These are phyloP conservation scores for Tetracladium marchalianum DNA, from an alignment of 495 filamentous ascomycete species.

Conservation along the genomic window DNA sequence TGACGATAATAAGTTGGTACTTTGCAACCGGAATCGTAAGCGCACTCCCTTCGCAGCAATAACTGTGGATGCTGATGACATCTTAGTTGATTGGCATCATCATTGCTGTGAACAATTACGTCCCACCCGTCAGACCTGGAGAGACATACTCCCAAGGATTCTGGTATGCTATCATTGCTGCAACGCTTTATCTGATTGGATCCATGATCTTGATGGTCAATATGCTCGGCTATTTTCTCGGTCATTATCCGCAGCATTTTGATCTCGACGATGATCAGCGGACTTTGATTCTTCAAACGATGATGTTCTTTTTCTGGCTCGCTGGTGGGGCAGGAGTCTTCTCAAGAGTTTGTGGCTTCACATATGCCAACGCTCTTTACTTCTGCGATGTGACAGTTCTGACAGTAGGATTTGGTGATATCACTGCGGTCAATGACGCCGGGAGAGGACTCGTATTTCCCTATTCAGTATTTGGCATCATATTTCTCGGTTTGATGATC, in stretches of 20 bases:
- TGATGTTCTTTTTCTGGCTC: constrained; percentile 61
- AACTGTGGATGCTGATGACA: neutral
- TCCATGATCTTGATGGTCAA: constrained; percentile 60
- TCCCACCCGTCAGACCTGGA: constrained; percentile 43
- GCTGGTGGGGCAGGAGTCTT: constrained; percentile 58
- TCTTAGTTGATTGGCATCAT: constrained; percentile 50
- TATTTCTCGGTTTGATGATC: constrained; percentile 66
- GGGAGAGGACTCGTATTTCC: constrained; percentile 54
- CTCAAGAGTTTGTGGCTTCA: constrained; percentile 52
- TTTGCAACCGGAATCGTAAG: constrained; percentile 55
- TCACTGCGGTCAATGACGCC: constrained; percentile 35
- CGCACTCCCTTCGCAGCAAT: constrained; percentile 6
- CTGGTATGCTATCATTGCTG: constrained; percentile 67
- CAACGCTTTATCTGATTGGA: constrained; percentile 53
- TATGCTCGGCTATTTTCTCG: constrained; percentile 68
- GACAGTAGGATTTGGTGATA: constrained; percentile 63
- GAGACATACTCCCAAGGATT: constrained; percentile 65
- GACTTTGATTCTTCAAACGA: constrained; percentile 71
- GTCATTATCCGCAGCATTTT: constrained; percentile 70
- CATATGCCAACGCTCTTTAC: constrained; percentile 59
- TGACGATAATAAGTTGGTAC: constrained; percentile 61
- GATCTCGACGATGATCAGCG: constrained; percentile 63
- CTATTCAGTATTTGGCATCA: constrained; percentile 64
- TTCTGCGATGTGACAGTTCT: constrained; percentile 65
- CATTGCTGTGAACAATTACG: constrained; percentile 48